Conservation (phyloP, 352 stramenopile species). For the Aphanomyces astaci region DNA sequence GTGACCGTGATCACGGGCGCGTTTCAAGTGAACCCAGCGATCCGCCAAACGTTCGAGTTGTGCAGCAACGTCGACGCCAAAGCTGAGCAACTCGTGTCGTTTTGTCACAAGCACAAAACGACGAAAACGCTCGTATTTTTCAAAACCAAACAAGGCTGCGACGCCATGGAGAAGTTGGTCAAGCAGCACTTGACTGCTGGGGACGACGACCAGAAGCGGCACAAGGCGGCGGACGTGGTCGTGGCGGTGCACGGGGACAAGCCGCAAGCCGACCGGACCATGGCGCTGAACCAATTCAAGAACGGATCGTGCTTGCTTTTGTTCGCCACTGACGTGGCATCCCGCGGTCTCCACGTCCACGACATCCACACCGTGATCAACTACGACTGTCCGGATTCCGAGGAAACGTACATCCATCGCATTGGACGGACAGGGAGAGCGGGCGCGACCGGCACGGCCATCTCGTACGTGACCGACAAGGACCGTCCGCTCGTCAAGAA, state of each 20-base stretch:
- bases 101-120: constrained; percentile 87
- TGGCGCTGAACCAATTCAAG: constrained; percentile 96
- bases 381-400: constrained; percentile 87
- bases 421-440: constrained; percentile 86
- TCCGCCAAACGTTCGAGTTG: constrained; percentile 26
- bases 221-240: constrained; percentile 69
- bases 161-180: constrained; percentile 88
- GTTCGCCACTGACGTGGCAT: constrained; percentile 87
- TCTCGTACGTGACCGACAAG: constrained; percentile 63
- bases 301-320: constrained; percentile 89
- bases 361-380: constrained; percentile 90
- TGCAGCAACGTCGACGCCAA: constrained; percentile 58
- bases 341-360: constrained; percentile 82
- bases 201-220: not conserved
- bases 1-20: constrained; percentile 92
- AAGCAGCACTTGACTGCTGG: constrained; percentile 33
- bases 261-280: constrained; percentile 80
- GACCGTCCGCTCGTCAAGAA: constrained; percentile 29
- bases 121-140: constrained; percentile 93
- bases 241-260: constrained; percentile 67
- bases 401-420: constrained; percentile 93
- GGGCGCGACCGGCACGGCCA: constrained; percentile 56
- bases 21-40: constrained; percentile 24
- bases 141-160: constrained; percentile 92
- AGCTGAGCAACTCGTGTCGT: constrained; percentile 70